These are phyloP conservation scores for Phymatotrichopsis omnivora DNA, from an alignment of 2,329 filamentous ascomycete genomes.

Conservation along the genomic window DNA sequence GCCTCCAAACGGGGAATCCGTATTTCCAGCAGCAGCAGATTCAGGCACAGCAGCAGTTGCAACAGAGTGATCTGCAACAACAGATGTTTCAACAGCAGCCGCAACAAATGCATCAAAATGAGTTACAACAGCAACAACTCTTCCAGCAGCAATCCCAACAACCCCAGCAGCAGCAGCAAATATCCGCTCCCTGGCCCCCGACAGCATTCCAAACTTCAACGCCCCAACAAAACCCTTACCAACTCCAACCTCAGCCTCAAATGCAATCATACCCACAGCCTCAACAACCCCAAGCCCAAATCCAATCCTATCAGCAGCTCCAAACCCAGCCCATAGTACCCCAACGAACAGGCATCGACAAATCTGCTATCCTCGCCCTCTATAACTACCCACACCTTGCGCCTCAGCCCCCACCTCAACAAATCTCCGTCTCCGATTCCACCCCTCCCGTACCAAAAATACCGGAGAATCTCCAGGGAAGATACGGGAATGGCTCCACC, in stretches of 20 bases:
- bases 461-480: conserved; percentile 8
- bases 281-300: conserved; percentile 34
- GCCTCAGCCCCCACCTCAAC: conserved; percentile 31
- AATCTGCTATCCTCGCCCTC: conserved; percentile 63
- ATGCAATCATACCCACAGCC: conserved; percentile 40
- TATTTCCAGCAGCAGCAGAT: conserved; percentile 28
- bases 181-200: conserved; percentile 44
- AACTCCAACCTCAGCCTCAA: conserved; percentile 43
- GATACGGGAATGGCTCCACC: conserved; percentile 14
- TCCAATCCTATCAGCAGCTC: no score
- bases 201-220: conserved; percentile 39
- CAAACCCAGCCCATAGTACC: conserved; percentile 32
- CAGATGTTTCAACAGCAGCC: conserved; percentile 31
- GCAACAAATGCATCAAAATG: conserved; percentile 36
- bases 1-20: no score
- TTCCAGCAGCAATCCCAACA: conserved; percentile 33
- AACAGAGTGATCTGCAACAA: conserved; percentile 38
- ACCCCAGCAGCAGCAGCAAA: conserved; percentile 33
- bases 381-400: conserved; percentile 54
- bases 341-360: conserved; percentile 49
- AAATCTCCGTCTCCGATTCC: conserved; percentile 6
- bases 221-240: conserved; percentile 42
- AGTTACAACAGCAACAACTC: conserved; percentile 32
- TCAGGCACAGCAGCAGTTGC: conserved; percentile 28
- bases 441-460: neutral